Base-by-base conservation (phyloP, 495 filamentous ascomycete species). In the Trichoderma gamsii region DNA sequence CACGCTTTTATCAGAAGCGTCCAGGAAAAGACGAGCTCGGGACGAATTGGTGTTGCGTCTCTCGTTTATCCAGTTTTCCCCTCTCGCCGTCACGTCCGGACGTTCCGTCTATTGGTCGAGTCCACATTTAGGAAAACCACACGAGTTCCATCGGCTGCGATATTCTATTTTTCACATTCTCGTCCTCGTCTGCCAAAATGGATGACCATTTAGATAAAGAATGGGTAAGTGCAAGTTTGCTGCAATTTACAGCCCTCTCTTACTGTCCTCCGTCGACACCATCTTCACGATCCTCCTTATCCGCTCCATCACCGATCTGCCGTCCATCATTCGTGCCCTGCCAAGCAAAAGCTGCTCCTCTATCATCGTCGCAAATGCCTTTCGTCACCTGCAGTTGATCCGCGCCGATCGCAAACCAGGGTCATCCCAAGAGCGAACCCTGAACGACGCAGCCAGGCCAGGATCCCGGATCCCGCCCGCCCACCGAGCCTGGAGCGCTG, bases 151-250 rank as follows among this genome's bases (percentile, higher is more conserved):
- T 18, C 18, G 2, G 43, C 43, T 46, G 43, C 43, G 18, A 46
- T 18, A 46, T 46, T n/a, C 18, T 49, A 49, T 13, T 25, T 56
- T 11, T 2, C 5, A n/a, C 21, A 11, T n/a, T 7, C 3, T n/a
- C 16, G 25, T 6, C 9, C 11, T 64, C 61, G 23, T 35, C 61
- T 15, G 61, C 23, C 12, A 43, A 21, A 25, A 66, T 66, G 65
- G 65, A 51, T 23, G 65, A 51, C n/a, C 1, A 5, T 8, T 18
- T 23, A 27, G 72, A 75, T 67, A 75, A 75, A 59, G 69, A 74
- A 66, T 75, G 74, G 72, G 74, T 75, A 65, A 71, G 73, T 35
- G 1, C 15, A 16, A 11, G 43, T 18, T 46, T 46, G 43, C 18
- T 46, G 43, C 43, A 16, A 46, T 46, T 1, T 15, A 46, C 12